phyloP scores from a whole-genome alignment of 495 filamentous ascomycete species.

The Tuber calosporum region DNA sequence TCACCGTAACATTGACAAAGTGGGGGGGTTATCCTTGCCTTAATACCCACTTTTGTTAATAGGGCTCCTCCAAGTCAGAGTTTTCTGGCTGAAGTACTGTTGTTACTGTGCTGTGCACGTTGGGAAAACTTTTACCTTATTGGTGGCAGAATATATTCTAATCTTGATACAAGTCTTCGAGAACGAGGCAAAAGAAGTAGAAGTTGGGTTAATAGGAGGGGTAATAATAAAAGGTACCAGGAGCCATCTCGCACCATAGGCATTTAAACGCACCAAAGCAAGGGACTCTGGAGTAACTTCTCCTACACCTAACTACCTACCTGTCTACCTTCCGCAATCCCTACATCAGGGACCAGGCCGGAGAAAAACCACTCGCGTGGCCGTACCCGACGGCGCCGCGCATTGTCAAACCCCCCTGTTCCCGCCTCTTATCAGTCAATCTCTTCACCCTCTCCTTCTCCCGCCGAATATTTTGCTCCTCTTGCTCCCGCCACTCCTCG shows the following conservation, averaged over 20 bases:
- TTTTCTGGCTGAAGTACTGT: neutral
- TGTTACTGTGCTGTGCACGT: neutral
- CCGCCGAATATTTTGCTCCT: neutral
- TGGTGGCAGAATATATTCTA: neutral
- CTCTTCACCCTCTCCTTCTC: neutral
- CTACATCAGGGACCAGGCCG: neutral
- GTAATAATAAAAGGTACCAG: neutral
- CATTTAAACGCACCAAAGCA: neutral
- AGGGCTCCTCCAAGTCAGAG: neutral
- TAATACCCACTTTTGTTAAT: neutral
- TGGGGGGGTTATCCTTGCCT: neutral
- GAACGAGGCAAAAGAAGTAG: neutral
- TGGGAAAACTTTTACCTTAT: neutral
- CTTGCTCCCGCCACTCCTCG: neutral
- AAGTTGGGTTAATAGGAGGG: neutral
- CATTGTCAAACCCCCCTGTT: neutral
- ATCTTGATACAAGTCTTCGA: neutral
- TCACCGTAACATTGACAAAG: no score
- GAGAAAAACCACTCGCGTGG: neutral
- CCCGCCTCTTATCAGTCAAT: neutral
- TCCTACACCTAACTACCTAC: neutral
- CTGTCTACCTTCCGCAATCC: neutral
- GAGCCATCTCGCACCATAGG: neutral
- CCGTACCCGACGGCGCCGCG: neutral
- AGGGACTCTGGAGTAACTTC: neutral